Percentiles rank a stretch among this genome's conserved stretches.
Conservation (phyloP, 169 alveolate genomes). For the Sarcocystis neurona region DNA sequence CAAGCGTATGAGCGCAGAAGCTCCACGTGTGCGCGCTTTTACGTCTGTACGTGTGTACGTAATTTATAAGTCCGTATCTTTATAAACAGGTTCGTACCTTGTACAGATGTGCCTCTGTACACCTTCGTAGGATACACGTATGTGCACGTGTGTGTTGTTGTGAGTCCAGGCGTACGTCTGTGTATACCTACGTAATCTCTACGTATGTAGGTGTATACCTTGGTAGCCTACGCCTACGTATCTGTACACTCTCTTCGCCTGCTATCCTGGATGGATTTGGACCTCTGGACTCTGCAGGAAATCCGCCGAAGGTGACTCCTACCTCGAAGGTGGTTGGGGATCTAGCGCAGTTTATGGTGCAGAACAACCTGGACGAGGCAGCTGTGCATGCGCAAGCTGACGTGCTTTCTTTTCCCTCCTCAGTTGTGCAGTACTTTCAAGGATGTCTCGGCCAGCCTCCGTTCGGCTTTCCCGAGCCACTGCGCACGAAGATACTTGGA, state of each 20-base stretch:
- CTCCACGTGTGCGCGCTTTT: no score
- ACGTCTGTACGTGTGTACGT: no score
- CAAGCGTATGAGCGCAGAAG: no score
- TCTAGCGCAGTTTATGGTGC: conserved; percentile 52
- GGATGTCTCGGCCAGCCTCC: conserved; percentile 58
- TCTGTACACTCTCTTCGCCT: background rate
- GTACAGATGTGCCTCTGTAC: no score
- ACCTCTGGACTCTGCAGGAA: conserved; percentile 13
- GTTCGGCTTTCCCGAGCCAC: conserved; percentile 58
- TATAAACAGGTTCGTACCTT: no score
- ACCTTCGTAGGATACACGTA: no score
- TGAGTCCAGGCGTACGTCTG: no score
- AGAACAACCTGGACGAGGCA: conserved; percentile 16
- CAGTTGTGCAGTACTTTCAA: conserved; percentile 44
- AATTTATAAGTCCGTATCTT: no score
- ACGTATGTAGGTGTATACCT: no score
- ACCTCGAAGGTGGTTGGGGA: conserved; percentile 54
- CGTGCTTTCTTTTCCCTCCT: conserved; percentile 23
- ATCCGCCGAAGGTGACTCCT: conserved; percentile 51
- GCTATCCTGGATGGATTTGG: background rate
- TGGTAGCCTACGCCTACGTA: no score
- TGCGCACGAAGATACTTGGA: conserved; percentile 17
- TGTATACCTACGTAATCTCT: no score
- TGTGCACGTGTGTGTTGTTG: no score
- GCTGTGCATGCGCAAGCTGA: conserved; percentile 1